Conservation (phyloP, 2,329 filamentous ascomycete genomes). For the Tolypocladium nubicola region DNA sequence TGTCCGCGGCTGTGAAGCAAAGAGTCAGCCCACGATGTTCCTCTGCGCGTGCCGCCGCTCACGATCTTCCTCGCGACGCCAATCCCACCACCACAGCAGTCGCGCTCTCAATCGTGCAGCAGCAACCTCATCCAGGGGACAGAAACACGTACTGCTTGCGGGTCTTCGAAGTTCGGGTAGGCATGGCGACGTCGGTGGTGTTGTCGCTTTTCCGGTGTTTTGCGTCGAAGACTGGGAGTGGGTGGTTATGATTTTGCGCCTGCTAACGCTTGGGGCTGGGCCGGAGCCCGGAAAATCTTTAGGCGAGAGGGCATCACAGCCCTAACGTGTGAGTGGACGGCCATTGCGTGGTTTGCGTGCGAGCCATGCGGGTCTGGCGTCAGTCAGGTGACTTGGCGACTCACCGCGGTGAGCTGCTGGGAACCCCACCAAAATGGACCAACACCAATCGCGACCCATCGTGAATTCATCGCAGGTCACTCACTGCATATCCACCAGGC, state of each 20-base stretch:
- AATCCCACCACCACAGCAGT: not conserved
- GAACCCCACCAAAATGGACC: slow-evolving; percentile 8
- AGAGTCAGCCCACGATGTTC: slow-evolving; percentile 9
- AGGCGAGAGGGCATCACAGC: slow-evolving; percentile 30
- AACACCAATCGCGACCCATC: slow-evolving; percentile 2
- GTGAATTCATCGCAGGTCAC: not conserved
- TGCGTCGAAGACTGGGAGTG: slow-evolving; percentile 23
- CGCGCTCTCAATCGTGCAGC: slow-evolving; percentile 1
- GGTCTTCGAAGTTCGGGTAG: slow-evolving; percentile 66
- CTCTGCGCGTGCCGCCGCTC: not conserved
- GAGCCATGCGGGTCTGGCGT: not conserved
- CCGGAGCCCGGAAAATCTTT: slow-evolving; percentile 21
- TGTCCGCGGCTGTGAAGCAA: slow-evolving; percentile 67
- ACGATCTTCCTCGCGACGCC: not conserved
- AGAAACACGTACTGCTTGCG: slow-evolving; percentile 59
- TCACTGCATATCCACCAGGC: not conserved
- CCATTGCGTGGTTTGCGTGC: not conserved
- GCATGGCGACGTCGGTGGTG: slow-evolving; percentile 48
- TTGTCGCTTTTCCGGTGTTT: slow-evolving; percentile 31
- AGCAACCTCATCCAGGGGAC: slow-evolving; percentile 6
- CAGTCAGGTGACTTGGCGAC: slow-evolving; percentile 19
- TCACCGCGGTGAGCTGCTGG: slow-evolving; percentile 11
- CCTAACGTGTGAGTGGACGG: slow-evolving; percentile 21
- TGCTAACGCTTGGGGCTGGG: slow-evolving; percentile 14
- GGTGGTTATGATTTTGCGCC: slow-evolving; percentile 28